These are phyloP conservation scores for Leishmania amazonensis DNA, from an alignment of 208 protist species.

Conservation along the genomic window DNA sequence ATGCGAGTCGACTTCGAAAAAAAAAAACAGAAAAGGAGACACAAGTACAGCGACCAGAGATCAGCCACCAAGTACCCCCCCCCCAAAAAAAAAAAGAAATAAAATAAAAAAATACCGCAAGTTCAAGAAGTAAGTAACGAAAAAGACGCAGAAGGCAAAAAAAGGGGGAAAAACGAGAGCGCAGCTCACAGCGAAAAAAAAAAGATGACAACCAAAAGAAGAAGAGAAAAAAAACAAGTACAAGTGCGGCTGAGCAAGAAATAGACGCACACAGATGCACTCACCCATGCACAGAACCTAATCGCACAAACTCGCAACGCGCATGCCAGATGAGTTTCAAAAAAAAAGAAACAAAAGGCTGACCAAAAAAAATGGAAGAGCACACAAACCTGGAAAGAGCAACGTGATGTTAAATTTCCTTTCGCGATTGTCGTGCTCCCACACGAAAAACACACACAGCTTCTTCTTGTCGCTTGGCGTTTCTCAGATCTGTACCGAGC, in stretches of 20 bases:
- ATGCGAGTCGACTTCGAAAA: not conserved
- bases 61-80: not conserved
- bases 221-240: not conserved
- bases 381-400: no score
- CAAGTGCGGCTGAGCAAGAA: not conserved
- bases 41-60: not conserved
- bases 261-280: not conserved
- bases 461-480: not conserved
- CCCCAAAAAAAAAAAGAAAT: no score
- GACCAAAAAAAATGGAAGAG: not conserved
- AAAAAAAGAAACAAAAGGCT: not conserved
- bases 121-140: not conserved
- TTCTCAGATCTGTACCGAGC: not conserved
- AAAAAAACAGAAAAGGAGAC: not conserved
- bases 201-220: not conserved
- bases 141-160: not conserved
- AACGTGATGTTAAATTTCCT: not conserved
- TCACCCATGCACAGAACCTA: not conserved
- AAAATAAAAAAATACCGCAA: not conserved
- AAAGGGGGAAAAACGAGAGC: not conserved
- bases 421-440: not conserved
- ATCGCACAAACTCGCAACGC: not conserved
- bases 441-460: not conserved
- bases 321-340: not conserved
- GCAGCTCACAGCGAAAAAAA: not conserved